Evolutionary conservation across 768 basidiomycete genomes (phyloP).

Genomic region (Tulasnella sp.): DNA sequence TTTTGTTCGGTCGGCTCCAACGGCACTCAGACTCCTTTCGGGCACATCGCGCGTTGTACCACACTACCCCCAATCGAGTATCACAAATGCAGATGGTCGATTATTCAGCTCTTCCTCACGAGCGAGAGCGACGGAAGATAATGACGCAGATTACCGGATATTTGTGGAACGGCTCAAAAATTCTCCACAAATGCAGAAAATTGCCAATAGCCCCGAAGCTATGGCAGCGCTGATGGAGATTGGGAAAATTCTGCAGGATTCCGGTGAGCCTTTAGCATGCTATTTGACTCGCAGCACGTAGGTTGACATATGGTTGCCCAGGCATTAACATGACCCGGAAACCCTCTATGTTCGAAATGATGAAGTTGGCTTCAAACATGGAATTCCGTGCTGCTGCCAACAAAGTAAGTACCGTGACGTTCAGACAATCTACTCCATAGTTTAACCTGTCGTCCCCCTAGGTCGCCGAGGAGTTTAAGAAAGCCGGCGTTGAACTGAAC

Average conservation of each 20-base stretch:
- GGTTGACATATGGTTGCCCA: not conserved
- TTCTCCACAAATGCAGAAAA: slow-evolving; percentile 12
- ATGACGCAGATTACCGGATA: not conserved
- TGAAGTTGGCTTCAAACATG: slow-evolving; percentile 11
- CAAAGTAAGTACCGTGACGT: not conserved
- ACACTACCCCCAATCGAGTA: not conserved
- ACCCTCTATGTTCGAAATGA: slow-evolving; percentile 16
- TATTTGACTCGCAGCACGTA: not conserved
- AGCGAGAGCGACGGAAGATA: slow-evolving; percentile 7
- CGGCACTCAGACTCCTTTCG: not conserved
- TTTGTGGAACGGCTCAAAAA: slow-evolving; percentile 13
- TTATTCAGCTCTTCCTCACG: not conserved
- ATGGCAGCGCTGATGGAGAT: slow-evolving; percentile 14
- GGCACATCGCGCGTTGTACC: not conserved
- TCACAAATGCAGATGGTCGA: not conserved
- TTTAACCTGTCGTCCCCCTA: not conserved
- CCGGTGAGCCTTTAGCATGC: not conserved
- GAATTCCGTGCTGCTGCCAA: slow-evolving; percentile 18
- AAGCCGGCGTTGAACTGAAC: slow-evolving; percentile 16
- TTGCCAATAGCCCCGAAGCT: slow-evolving; percentile 1
- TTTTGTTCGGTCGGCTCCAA: not conserved
- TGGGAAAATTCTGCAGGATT: not conserved
- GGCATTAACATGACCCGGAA: slow-evolving; percentile 10
- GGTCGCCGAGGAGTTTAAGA: slow-evolving; percentile 8
- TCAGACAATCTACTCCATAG: not conserved